A percentile compares a stretch with the other conserved stretches of the same genome.
These are phyloP conservation scores for Plasmodium coatneyi DNA, from an alignment of 169 alveolate species.

Conservation along the genomic window DNA sequence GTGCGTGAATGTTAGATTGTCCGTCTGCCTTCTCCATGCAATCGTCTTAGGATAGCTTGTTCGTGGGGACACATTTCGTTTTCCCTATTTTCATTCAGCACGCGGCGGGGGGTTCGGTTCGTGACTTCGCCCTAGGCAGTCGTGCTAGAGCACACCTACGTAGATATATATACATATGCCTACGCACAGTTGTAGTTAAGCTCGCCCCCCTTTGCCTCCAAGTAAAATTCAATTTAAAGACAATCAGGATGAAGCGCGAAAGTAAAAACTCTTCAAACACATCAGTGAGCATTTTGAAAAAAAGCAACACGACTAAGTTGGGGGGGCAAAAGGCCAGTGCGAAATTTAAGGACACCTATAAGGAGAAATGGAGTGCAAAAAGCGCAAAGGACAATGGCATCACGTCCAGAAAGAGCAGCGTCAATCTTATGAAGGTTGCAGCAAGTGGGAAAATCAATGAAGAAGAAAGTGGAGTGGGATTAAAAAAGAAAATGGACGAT, in stretches of 20 bases:
- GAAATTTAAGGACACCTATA: not conserved
- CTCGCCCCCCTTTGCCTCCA: not conserved
- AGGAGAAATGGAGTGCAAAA: conserved; percentile 9
- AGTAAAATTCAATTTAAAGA: not conserved
- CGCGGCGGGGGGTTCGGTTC: not conserved
- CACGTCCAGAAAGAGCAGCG: not conserved
- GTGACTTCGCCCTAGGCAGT: not conserved
- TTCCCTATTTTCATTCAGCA: not conserved
- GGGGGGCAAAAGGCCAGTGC: not conserved
- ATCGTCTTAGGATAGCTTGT: not conserved
- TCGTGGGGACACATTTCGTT: not conserved
- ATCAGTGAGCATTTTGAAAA: conserved; percentile 26
- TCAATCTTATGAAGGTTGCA: not conserved
- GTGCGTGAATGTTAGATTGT: conserved; percentile 2
- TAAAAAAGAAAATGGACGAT: not conserved
- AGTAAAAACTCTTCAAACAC: not conserved
- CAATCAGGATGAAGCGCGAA: conserved; percentile 19
- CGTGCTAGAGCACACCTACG: not conserved
- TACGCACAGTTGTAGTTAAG: not conserved
- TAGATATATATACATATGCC: not conserved
- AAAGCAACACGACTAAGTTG: not conserved
- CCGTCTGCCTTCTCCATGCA: not conserved
- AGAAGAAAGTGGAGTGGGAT: conserved; percentile 6
- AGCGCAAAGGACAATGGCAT: conserved; percentile 1
- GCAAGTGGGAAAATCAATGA: not conserved